Conservation (phyloP, 1,284 basidiomycete species). For the Cutaneotrichosporon dermatis region DNA sequence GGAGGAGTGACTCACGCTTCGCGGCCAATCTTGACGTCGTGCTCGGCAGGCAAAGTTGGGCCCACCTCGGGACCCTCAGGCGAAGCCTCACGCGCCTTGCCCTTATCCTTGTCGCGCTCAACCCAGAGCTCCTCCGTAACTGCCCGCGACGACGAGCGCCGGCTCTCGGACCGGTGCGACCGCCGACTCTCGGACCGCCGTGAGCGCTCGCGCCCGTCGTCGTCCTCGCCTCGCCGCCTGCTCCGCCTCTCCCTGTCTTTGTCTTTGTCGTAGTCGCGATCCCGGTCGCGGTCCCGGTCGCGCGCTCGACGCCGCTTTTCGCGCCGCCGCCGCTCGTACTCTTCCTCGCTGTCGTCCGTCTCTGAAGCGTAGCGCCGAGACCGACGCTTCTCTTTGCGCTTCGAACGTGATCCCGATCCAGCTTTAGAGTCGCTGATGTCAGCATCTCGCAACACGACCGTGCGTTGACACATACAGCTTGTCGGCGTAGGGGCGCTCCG, state of each 20-base stretch:
- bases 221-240: slow-evolving; percentile 23
- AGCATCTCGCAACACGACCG: neutral
- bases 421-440: neutral
- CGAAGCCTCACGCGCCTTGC: slow-evolving; percentile 21
- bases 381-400: slow-evolving; percentile 12
- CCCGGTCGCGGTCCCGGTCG: slow-evolving; percentile 15
- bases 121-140: neutral
- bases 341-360: slow-evolving; percentile 61
- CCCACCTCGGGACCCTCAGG: slow-evolving; percentile 70
- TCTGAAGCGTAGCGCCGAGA: slow-evolving; percentile 51
- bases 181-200: neutral
- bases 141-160: too few relatives aligned
- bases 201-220: neutral
- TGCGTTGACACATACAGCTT: neutral
- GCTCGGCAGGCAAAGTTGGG: slow-evolving; percentile 48
- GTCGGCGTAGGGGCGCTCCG: slow-evolving; percentile 53
- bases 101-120: neutral
- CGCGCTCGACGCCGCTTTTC: slow-evolving; percentile 52
- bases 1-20: slow-evolving; percentile 51
- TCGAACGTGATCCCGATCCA: neutral
- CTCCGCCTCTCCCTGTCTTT: neutral
- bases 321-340: slow-evolving; percentile 50
- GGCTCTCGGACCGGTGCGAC: neutral
- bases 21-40: slow-evolving; percentile 57
- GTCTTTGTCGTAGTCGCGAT: neutral